Conservation (phyloP, 805 yeast species). For the Komagataella pastoris region DNA sequence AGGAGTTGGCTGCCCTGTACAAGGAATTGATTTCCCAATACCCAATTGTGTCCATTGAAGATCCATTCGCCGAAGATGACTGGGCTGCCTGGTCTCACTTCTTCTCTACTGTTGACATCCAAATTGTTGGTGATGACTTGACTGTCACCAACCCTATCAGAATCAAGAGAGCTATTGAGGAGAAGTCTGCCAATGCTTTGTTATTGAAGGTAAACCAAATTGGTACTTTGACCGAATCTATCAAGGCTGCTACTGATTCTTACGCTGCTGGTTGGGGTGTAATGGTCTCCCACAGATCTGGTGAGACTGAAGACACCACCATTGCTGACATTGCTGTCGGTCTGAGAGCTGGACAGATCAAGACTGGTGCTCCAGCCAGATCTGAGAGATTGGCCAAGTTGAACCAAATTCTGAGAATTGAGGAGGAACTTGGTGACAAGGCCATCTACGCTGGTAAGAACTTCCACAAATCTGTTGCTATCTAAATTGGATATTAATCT, state of each 20-base stretch:
- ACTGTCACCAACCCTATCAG: slow-evolving; percentile 96
- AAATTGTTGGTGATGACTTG: slow-evolving; percentile 96
- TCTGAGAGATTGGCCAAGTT: slow-evolving; percentile 98
- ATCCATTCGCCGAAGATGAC: slow-evolving; percentile 99
- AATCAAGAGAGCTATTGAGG: slow-evolving; percentile 90
- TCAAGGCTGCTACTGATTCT: slow-evolving; percentile 92
- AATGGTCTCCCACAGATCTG: slow-evolving; percentile 99
- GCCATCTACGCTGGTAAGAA: slow-evolving; percentile 90
- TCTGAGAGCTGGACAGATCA: slow-evolving; percentile 96
- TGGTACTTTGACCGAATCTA: slow-evolving; percentile 92
- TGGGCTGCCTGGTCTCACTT: slow-evolving; percentile 97
- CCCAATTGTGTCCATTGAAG: slow-evolving; percentile 98
- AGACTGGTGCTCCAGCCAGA: slow-evolving; percentile 99
- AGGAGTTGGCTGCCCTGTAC: slow-evolving; percentile 79
- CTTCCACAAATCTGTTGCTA: slow-evolving; percentile 49
- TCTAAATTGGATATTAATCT: slow-evolving; percentile 9
- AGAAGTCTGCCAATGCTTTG: slow-evolving; percentile 90
- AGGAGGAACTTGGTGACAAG: slow-evolving; percentile 97
- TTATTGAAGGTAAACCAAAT: slow-evolving; percentile 98
- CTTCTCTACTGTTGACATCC: slow-evolving; percentile 62
- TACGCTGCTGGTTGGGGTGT: slow-evolving; percentile 98
- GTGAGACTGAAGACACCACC: slow-evolving; percentile 98
- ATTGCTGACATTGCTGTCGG: slow-evolving; percentile 98
- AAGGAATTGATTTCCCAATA: slow-evolving; percentile 66
- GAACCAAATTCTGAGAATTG: slow-evolving; percentile 97